phyloP scores from a whole-genome alignment of 2,329 filamentous ascomycete genomes.

The Endoconidiophora polonica region DNA sequence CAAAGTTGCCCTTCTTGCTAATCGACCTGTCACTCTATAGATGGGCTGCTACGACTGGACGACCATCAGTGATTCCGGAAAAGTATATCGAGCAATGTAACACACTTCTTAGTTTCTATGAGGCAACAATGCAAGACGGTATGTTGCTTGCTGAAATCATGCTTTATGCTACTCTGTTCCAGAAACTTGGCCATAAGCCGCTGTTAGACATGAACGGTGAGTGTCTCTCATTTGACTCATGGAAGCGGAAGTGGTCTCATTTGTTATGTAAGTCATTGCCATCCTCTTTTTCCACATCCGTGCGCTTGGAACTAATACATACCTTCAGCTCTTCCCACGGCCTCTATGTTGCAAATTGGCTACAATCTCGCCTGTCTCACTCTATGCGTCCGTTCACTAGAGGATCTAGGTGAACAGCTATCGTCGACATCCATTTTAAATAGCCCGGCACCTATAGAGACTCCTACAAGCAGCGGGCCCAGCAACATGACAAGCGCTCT shows the following conservation, averaged over 20 bases:
- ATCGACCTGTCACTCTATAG: constrained; percentile 14
- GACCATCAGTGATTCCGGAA: constrained; percentile 23
- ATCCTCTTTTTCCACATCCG: not conserved
- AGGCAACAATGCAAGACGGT: constrained; percentile 25
- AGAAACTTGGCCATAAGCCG: constrained; percentile 20
- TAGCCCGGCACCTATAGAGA: constrained; percentile 5
- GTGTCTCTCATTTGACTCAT: constrained; percentile 10
- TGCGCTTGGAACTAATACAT: not conserved
- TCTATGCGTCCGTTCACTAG: constrained; percentile 11
- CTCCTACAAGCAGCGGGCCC: constrained; percentile 9
- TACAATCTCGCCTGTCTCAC: constrained; percentile 12
- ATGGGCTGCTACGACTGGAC: constrained; percentile 25
- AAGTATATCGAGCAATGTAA: constrained; percentile 25
- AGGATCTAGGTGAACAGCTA: constrained; percentile 10
- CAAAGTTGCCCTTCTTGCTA: not conserved
- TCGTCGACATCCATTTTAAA: constrained; percentile 9
- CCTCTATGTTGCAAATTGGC: constrained; percentile 12
- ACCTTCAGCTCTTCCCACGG: constrained; percentile 9
- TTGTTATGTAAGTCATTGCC: constrained; percentile 7
- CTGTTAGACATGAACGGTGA: constrained; percentile 19
- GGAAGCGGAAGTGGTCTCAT: constrained; percentile 12
- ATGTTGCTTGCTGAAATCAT: constrained; percentile 26
- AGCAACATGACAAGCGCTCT: not conserved
- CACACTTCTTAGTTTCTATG: constrained; percentile 24
- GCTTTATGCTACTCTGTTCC: constrained; percentile 22